Conservation (phyloP, 2,329 filamentous ascomycete genomes). For the Curvularia sp. region DNA sequence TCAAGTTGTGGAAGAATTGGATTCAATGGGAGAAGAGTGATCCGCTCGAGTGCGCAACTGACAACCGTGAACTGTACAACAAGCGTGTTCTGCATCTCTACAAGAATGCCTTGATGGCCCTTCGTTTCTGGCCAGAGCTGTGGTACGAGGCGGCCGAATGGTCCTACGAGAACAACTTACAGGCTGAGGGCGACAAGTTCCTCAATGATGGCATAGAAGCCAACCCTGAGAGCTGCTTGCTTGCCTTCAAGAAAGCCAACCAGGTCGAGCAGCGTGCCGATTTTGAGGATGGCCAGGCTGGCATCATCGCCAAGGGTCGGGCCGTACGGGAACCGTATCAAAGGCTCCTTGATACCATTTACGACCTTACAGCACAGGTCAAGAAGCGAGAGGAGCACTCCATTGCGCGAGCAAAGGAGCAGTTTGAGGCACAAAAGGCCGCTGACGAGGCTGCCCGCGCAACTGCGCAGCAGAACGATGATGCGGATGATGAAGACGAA, state of each 20-base stretch:
- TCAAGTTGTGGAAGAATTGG: constrained; percentile 92
- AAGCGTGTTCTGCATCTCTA: constrained; percentile 87
- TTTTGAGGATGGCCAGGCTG: constrained; percentile 77
- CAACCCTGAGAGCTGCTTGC: constrained; percentile 90
- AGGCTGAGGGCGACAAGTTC: constrained; percentile 77
- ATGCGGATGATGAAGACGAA: constrained; percentile 65
- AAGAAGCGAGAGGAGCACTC: constrained; percentile 71
- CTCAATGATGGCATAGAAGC: constrained; percentile 82
- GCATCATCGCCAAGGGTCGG: constrained; percentile 68
- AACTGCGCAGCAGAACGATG: constrained; percentile 50
- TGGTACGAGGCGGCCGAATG: constrained; percentile 96
- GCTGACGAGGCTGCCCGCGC: constrained; percentile 51
- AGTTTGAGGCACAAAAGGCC: constrained; percentile 57
- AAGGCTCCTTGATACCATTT: constrained; percentile 83
- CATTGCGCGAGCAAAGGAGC: constrained; percentile 62
- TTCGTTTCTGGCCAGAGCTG: constrained; percentile 93
- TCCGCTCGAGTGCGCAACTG: constrained; percentile 81
- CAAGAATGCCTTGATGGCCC: constrained; percentile 89
- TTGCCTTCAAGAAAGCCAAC: constrained; percentile 89
- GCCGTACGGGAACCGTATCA: constrained; percentile 85
- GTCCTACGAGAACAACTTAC: constrained; percentile 80
- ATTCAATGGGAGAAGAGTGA: constrained; percentile 95
- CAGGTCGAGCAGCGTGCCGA: constrained; percentile 81
- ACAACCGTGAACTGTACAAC: constrained; percentile 77
- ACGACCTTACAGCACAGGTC: constrained; percentile 78